These are phyloP conservation scores for Fusarium foetens DNA, from an alignment of 2,329 filamentous ascomycete species.

Conservation along the genomic window DNA sequence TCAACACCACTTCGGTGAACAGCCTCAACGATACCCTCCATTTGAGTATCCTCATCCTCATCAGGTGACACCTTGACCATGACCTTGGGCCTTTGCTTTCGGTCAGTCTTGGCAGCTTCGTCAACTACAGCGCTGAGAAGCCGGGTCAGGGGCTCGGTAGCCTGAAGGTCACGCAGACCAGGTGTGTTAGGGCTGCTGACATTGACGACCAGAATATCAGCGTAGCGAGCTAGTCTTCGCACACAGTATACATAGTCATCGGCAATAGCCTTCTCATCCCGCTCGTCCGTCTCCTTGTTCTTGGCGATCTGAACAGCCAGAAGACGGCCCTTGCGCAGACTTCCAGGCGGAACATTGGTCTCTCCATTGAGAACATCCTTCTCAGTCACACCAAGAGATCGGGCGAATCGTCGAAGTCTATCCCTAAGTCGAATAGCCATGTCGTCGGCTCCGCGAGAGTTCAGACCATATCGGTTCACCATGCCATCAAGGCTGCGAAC, in stretches of 20 bases:
- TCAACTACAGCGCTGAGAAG: constrained; percentile 85
- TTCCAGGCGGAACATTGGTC: constrained; percentile 83
- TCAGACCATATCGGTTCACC: constrained; percentile 96
- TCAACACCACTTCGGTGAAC: constrained; percentile 87
- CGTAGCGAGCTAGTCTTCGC: constrained; percentile 81
- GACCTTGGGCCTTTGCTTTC: constrained; percentile 74
- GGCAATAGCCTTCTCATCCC: constrained; percentile 82
- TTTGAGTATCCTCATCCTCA: constrained; percentile 85
- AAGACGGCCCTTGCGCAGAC: constrained; percentile 77
- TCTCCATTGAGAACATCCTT: constrained; percentile 79
- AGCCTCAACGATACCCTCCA: constrained; percentile 88
- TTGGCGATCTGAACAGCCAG: constrained; percentile 95
- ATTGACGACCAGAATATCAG: constrained; percentile 97
- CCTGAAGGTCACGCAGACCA: constrained; percentile 87
- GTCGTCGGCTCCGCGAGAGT: constrained; percentile 88
- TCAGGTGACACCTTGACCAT: constrained; percentile 99
- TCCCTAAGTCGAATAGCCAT: constrained; percentile 83
- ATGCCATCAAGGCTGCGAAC: constrained; percentile 84
- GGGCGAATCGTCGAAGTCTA: constrained; percentile 81
- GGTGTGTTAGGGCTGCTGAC: constrained; percentile 97
- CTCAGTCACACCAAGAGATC: constrained; percentile 75
- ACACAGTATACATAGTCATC: constrained; percentile 92
- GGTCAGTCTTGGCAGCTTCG: constrained; percentile 74
- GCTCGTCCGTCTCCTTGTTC: constrained; percentile 91
- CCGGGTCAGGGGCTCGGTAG: constrained; percentile 80